A percentile compares a stretch with the other conserved stretches of the same genome.
Conservation (phyloP, 768 basidiomycete genomes). For the Naganishia onofrii region DNA sequence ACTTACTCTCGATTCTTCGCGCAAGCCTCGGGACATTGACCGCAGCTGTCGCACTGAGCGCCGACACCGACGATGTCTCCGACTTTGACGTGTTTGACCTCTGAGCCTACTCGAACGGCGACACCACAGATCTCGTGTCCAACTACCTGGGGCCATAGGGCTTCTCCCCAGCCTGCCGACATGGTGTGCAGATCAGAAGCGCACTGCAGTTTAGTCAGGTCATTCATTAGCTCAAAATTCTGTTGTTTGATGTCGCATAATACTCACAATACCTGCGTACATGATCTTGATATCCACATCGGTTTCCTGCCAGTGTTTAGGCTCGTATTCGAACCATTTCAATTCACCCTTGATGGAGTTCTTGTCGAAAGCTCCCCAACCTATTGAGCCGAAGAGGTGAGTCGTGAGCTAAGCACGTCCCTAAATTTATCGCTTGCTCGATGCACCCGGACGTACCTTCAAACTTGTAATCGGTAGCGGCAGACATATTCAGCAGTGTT, state of each 20-base stretch:
- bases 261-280: conserved; percentile 43
- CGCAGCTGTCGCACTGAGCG: conserved; percentile 60
- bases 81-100: conserved; percentile 59
- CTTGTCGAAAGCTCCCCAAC: conserved; percentile 43
- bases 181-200: conserved; percentile 59
- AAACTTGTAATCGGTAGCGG: conserved; percentile 42
- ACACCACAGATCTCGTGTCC: conserved; percentile 62
- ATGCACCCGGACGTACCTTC: conserved; percentile 30
- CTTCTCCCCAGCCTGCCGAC: conserved; percentile 54
- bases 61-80: conserved; percentile 63
- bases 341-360: conserved; percentile 45
- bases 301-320: conserved; percentile 59
- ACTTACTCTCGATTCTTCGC: conserved; percentile 47
- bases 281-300: conserved; percentile 59
- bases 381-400: not conserved
- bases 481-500: not conserved
- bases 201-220: conserved; percentile 46
- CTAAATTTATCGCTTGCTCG: not conserved
- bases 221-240: not conserved
- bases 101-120: conserved; percentile 58
- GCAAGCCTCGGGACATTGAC: conserved; percentile 56
- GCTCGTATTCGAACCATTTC: conserved; percentile 55
- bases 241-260: not conserved
- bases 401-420: not conserved
- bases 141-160: conserved; percentile 44